Evolutionary conservation across 305 asterid genomes (phyloP).

Genomic region (Coffea humblotiana): DNA sequence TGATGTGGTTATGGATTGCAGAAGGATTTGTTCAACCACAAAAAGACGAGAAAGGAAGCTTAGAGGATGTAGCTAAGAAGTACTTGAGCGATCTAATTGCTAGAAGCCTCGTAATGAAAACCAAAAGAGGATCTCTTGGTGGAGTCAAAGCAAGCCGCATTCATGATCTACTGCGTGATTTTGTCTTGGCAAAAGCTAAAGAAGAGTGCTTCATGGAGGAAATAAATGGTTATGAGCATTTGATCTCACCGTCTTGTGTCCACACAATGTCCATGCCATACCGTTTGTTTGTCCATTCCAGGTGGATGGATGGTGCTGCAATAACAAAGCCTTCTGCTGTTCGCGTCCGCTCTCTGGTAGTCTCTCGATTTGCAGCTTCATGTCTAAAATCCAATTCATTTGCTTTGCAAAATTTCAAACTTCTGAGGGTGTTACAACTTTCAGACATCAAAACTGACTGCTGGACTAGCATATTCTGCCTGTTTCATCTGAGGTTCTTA

Average conservation of each 20-base stretch:
- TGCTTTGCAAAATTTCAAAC: background rate
- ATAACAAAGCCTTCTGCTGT: background rate
- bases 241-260: background rate
- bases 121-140: background rate
- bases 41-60: background rate
- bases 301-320: background rate
- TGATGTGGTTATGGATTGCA: slow-evolving; percentile 1
- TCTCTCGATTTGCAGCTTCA: background rate
- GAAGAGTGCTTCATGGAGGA: background rate
- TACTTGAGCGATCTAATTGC: slow-evolving; percentile 5
- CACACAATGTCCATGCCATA: background rate
- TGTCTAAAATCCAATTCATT: background rate
- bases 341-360: background rate
- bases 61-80: slow-evolving; percentile 15
- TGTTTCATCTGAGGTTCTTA: slow-evolving; percentile 1
- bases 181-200: background rate
- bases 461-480: background rate
- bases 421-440: background rate
- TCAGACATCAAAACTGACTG: background rate
- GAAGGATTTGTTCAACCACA: slow-evolving; percentile 8
- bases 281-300: background rate
- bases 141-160: slow-evolving; percentile 1
- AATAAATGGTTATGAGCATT: background rate
- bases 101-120: background rate
- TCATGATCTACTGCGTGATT: background rate